A percentile compares a stretch with the other conserved stretches of the same genome.
phyloP scores from a whole-genome alignment of 2,329 filamentous ascomycete species.

The Biscogniauxia sp. region DNA sequence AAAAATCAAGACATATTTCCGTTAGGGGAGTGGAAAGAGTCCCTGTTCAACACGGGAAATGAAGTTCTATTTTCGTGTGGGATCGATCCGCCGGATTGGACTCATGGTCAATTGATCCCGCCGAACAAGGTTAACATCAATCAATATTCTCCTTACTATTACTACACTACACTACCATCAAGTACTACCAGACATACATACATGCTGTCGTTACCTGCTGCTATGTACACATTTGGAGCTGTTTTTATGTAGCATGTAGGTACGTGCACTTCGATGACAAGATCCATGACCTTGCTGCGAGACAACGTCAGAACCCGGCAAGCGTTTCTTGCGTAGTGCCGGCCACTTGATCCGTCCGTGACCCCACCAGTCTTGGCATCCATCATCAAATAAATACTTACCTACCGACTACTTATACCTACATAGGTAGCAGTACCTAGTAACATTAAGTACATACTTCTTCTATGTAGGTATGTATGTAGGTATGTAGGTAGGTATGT shows the following conservation, averaged over 20 bases:
- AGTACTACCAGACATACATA: conserved; percentile 4
- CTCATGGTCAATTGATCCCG: not conserved
- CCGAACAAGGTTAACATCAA: not conserved
- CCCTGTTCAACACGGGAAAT: not conserved
- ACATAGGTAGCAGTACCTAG: too few species aligned
- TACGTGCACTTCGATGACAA: conserved; percentile 4
- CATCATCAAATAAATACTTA: conserved; percentile 5
- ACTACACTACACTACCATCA: conserved; percentile 5
- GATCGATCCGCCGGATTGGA: not conserved
- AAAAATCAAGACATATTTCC: not conserved
- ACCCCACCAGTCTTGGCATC: conserved; percentile 20
- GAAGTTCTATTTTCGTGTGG: not conserved
- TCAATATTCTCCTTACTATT: not conserved
- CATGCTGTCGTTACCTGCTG: conserved; percentile 11
- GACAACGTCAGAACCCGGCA: conserved; percentile 12
- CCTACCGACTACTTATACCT: too few species aligned
- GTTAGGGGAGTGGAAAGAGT: not conserved
- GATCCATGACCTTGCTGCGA: conserved; percentile 13
- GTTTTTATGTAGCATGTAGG: not conserved
- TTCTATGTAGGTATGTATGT: too few species aligned
- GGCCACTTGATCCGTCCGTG: conserved; percentile 23
- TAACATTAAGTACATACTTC: too few species aligned
- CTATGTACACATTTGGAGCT: too few species aligned
- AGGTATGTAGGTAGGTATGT: too few species aligned
- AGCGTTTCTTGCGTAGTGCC: conserved; percentile 20